Base-by-base conservation (phyloP, 75 land plant genomes). In the Larix kaempferi region DNA sequence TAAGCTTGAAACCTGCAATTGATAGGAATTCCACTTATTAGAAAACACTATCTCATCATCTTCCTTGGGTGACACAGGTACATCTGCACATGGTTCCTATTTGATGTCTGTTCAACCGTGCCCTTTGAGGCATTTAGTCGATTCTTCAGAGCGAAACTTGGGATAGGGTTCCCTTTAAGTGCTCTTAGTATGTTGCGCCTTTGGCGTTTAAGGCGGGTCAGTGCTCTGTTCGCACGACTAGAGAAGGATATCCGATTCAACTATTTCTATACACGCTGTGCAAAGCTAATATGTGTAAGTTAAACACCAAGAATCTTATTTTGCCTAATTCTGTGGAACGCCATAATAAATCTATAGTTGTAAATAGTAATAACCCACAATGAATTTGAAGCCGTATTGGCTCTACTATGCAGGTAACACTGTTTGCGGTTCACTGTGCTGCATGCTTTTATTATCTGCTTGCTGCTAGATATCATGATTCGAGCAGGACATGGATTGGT, bases 221-320 rank as follows among this genome's bases (percentile, higher is more conserved):
- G 95, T 86, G 82, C 85, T 57, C 86, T 92, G 41, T 92, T 92
- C 69, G 90, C 95, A 71, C 83, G 95, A 76, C 77, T 92, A 13
- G 95, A 92, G 82, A 92, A 92, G 83, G 89, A 92, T 71, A 91
- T 88, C 55, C 77, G 89, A 6, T 86, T 90, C 81, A 90, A 85
- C 80, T 90, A 92, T 62, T 92, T 92, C 76, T 92, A 92, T 89
- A 86, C 79, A 16, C 90, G 95, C 2, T 90, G 89, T 80, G 65
- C 81, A 35, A 93, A 90, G 67, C 87, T 91, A 41, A 64, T 87
- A 29, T 85, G 84, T 75, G 93, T 88, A 84, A 85, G 89, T 15
- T n/a, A n/a, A 59, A 59, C 15, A 39, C 22, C 19, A 59, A 59
- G 19, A 3, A 59, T 59, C 17, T n/a, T 60, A 52, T 25, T 55